These are phyloP conservation scores for Thozetella sp. DNA, from an alignment of 495 filamentous ascomycete species.

Conservation along the genomic window DNA sequence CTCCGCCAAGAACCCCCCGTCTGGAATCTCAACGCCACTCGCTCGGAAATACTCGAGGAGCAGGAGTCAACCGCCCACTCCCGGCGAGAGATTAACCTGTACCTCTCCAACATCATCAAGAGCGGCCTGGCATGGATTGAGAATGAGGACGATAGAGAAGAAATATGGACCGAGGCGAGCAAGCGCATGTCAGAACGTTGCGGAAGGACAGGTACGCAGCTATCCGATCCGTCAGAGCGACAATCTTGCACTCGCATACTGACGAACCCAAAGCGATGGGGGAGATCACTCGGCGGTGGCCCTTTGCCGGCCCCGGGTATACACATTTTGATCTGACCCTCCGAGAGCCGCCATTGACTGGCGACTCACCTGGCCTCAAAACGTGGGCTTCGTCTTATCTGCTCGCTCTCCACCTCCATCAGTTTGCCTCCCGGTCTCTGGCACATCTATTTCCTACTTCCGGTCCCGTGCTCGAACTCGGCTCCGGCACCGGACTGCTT, in stretches of 20 bases:
- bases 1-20: constrained; percentile 40
- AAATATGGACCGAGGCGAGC: constrained; percentile 78
- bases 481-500: constrained; percentile 66
- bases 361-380: constrained; percentile 88
- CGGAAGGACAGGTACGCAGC: constrained; percentile 59
- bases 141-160: constrained; percentile 69
- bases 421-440: constrained; percentile 34
- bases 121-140: constrained; percentile 76
- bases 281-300: constrained; percentile 74
- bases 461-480: constrained; percentile 55
- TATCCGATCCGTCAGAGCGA: constrained; percentile 30
- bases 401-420: constrained; percentile 71
- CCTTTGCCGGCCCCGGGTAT: constrained; percentile 42
- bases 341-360: constrained; percentile 83
- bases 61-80: constrained; percentile 24
- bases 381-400: constrained; percentile 91
- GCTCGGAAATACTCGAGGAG: constrained; percentile 28
- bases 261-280: constrained; percentile 62
- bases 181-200: constrained; percentile 80
- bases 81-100: constrained; percentile 49
- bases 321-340: constrained; percentile 62
- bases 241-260: neutral
- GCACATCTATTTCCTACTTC: constrained; percentile 30
- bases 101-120: constrained; percentile 77
- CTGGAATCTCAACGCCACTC: constrained; percentile 31